Base-by-base conservation (phyloP, 805 yeast species). In the Myxozyma nipponensis region DNA sequence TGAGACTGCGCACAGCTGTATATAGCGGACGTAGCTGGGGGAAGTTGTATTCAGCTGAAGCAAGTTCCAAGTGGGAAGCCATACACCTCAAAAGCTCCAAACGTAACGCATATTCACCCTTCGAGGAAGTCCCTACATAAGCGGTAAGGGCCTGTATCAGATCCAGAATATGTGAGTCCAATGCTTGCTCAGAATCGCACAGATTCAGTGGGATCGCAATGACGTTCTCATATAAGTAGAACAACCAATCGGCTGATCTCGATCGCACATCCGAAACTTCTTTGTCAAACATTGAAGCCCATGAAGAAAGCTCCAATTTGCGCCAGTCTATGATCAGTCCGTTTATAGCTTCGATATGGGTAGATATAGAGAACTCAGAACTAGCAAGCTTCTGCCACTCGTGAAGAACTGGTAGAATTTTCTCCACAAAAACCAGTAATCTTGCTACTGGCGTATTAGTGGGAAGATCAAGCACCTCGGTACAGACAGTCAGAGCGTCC, bases 321-420 rank as follows among this genome's bases (percentile, higher is more conserved):
- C 99, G 80, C 99, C 99, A 93, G 0, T 85, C 75, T 2, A 93
- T 90, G 57, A 93, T 85, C 53, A 90, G 69, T 0, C 68, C 62
- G 0, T 95, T 81, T 26, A 87, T 67, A 13, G 75, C 72, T 37
- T 79, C 82, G 54, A 82, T 76, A 44, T 78, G 77, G 0, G 60
- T 62, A 36, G 71, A 71, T 45, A 93, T 69, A 1, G 95, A 77
- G 0, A 85, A 90, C 45, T 85, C 83, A 9, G 81, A 74, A 25
- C 89, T 81, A 1, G 97, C 95, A 67, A 86, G 89, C 57, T 86
- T 84, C 65, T 93, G 93, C 97, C 98, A 93, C 65, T 93, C 98
- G 23, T 83, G 76, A 54, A 90, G 75, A 62, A 78, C 82, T 0
- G 88, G 84, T 62, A 86, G 86, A 25, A 91, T 77, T 63, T 86